A percentile compares a stretch with the other conserved stretches of the same genome.
Conservation (phyloP, 352 stramenopile species). For the Pythium dissimile region DNA sequence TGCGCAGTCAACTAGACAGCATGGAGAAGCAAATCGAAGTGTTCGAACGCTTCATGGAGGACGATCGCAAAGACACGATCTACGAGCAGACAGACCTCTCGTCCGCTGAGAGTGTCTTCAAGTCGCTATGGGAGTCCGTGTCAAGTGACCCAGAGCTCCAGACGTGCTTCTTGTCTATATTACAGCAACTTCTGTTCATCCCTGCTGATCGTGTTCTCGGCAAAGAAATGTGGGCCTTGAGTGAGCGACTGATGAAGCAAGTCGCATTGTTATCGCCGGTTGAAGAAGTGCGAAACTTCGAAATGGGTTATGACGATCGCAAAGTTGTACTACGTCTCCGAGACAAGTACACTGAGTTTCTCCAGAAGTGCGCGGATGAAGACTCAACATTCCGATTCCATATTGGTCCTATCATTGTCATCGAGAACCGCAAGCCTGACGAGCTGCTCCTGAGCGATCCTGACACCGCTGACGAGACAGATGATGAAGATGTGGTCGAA, state of each 20-base stretch:
- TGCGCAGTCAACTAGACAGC: slow-evolving; percentile 82
- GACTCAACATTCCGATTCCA: slow-evolving; percentile 63
- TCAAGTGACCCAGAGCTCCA: slow-evolving; percentile 61
- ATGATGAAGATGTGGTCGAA: slow-evolving; percentile 49
- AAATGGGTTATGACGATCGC: slow-evolving; percentile 78
- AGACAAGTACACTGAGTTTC: slow-evolving; percentile 72
- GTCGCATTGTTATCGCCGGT: slow-evolving; percentile 71
- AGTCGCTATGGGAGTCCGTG: slow-evolving; percentile 51
- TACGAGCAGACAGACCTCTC: slow-evolving; percentile 78
- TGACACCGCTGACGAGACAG: slow-evolving; percentile 54
- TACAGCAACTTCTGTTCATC: slow-evolving; percentile 87
- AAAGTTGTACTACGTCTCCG: slow-evolving; percentile 72
- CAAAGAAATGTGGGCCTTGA: slow-evolving; percentile 86
- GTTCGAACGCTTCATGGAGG: slow-evolving; percentile 86
- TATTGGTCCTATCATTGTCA: slow-evolving; percentile 73
- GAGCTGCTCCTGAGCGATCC: slow-evolving; percentile 49
- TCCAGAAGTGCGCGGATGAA: slow-evolving; percentile 66
- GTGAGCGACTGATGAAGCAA: slow-evolving; percentile 76
- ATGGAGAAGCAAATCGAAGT: slow-evolving; percentile 89
- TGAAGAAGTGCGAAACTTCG: slow-evolving; percentile 76
- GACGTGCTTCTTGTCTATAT: slow-evolving; percentile 68
- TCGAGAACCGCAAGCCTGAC: slow-evolving; percentile 63
- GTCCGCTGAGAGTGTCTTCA: slow-evolving; percentile 66
- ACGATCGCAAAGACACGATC: slow-evolving; percentile 84
- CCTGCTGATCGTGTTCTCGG: slow-evolving; percentile 74